Conservation (phyloP, 805 yeast species). For the Suhomyces vadensis region DNA sequence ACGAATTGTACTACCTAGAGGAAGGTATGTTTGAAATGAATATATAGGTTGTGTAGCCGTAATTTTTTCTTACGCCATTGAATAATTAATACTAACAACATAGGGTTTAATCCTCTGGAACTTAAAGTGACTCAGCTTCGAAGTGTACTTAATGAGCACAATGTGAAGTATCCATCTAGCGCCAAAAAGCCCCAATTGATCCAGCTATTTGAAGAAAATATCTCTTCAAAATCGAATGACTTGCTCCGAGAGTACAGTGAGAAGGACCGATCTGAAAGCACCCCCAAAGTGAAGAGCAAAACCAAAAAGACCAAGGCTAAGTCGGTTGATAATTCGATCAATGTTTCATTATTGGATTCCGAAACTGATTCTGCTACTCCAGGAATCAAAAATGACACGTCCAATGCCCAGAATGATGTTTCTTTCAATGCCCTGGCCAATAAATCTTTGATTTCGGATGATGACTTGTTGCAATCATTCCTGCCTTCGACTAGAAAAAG, state of each 20-base stretch:
- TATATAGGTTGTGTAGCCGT: conserved; percentile 1
- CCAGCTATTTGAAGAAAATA: conserved; percentile 53
- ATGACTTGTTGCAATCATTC: conserved; percentile 37
- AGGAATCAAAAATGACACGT: neutral
- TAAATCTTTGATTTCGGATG: conserved; percentile 25
- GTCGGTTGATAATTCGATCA: neutral
- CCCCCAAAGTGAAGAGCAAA: neutral
- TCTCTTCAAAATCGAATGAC: conserved; percentile 49
- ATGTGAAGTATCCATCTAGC: conserved; percentile 58
- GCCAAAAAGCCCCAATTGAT: conserved; percentile 71
- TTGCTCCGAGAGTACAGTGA: conserved; percentile 34
- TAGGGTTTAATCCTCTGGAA: conserved; percentile 66
- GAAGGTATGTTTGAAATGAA: conserved; percentile 22
- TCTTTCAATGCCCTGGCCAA: neutral
- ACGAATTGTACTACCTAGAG: conserved; percentile 23
- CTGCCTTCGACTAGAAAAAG: conserved; percentile 5
- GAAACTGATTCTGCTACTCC: neutral
- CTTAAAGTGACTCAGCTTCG: conserved; percentile 72
- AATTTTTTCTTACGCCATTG: neutral
- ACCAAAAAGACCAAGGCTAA: neutral
- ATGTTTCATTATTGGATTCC: neutral
- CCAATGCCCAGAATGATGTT: conserved; percentile 7
- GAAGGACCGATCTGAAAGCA: conserved; percentile 1
- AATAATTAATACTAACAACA: conserved; percentile 9
- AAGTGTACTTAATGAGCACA: conserved; percentile 60